Conservation (phyloP, 2,329 filamentous ascomycete species). For the Ophiostoma himal-ulmi region DNA sequence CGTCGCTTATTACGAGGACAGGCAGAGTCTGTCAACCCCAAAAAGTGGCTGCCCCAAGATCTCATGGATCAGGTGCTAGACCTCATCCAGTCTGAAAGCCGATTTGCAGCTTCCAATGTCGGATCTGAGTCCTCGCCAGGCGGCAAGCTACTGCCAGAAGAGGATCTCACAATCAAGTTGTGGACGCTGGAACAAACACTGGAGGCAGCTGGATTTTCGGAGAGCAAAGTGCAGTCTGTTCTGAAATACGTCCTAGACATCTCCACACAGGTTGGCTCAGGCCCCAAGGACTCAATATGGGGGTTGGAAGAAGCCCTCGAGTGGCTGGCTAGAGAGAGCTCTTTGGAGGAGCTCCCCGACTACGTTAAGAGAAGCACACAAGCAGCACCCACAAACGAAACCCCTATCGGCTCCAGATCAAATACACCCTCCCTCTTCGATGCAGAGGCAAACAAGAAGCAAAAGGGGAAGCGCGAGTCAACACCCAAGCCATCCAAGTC, state of each 20-base stretch:
- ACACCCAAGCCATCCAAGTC: slow-evolving; percentile 28
- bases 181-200: slow-evolving; percentile 81
- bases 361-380: slow-evolving; percentile 52
- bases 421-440: slow-evolving; percentile 44
- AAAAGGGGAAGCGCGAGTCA: slow-evolving; percentile 33
- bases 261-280: slow-evolving; percentile 53
- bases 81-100: slow-evolving; percentile 61
- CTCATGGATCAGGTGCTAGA: slow-evolving; percentile 71
- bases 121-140: slow-evolving; percentile 40
- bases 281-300: slow-evolving; percentile 65
- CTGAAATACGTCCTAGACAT: slow-evolving; percentile 63
- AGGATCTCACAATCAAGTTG: slow-evolving; percentile 70
- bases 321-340: slow-evolving; percentile 78
- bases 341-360: slow-evolving; percentile 61
- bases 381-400: slow-evolving; percentile 25
- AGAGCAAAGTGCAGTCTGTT: slow-evolving; percentile 55
- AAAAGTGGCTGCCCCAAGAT: slow-evolving; percentile 75
- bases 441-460: slow-evolving; percentile 31
- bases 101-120: slow-evolving; percentile 49
- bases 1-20: slow-evolving; percentile 73
- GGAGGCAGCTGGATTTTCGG: slow-evolving; percentile 60
- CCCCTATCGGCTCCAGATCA: slow-evolving; percentile 45
- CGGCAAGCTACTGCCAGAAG: slow-evolving; percentile 59
- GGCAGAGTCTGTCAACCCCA: slow-evolving; percentile 63
- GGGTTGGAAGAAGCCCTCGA: slow-evolving; percentile 83